Conservation (phyloP, 2,329 filamentous ascomycete species). For the Diaporthe batatas region DNA sequence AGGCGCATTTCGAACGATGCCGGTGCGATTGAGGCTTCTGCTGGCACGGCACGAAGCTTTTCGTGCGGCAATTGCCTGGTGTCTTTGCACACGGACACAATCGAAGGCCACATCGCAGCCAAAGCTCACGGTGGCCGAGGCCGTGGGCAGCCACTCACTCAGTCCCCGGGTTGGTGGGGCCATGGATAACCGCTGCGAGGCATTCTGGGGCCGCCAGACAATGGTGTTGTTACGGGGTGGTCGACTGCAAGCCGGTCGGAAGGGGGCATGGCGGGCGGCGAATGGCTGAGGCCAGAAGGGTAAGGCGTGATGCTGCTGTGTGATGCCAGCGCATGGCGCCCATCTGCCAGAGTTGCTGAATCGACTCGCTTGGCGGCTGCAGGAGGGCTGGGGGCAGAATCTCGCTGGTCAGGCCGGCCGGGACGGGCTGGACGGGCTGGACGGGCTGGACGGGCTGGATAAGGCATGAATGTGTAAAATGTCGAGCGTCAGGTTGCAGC, state of each 20-base stretch:
- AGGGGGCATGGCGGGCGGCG: conserved; percentile 45
- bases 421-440: conserved; percentile 11
- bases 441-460: conserved; percentile 22
- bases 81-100: background rate
- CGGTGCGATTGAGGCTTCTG: conserved; percentile 15
- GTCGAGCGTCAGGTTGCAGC: conserved; percentile 40
- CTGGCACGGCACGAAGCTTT: conserved; percentile 5
- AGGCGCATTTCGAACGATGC: conserved; percentile 14
- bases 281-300: conserved; percentile 42
- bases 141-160: background rate
- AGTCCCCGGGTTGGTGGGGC: conserved; percentile 52
- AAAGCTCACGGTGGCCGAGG: background rate
- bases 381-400: conserved; percentile 36
- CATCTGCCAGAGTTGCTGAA: conserved; percentile 46
- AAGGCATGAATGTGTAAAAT: conserved; percentile 39
- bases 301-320: conserved; percentile 48
- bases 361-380: conserved; percentile 25
- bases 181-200: conserved; percentile 49
- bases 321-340: conserved; percentile 44
- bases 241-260: conserved; percentile 46
- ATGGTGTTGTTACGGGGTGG: conserved; percentile 47
- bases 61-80: conserved; percentile 9
- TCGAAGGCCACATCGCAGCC: background rate
- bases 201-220: conserved; percentile 46
- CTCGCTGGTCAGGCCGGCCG: conserved; percentile 32